phyloP scores from a whole-genome alignment of 768 basidiomycete genomes.

The Mycena latifolia region DNA sequence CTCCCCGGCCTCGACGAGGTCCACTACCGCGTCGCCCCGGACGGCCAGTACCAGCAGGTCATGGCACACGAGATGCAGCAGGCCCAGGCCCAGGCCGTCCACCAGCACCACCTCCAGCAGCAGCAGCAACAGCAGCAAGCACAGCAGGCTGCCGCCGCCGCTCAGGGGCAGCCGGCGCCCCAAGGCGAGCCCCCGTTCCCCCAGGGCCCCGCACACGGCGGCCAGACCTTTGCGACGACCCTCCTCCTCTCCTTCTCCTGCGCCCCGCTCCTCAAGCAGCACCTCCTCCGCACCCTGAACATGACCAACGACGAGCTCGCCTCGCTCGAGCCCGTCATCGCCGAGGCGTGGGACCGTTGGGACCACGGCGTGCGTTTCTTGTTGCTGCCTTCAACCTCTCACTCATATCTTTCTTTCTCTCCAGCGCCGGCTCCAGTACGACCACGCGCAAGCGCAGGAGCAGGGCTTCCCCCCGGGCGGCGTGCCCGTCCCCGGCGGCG shows the following conservation, averaged over 20 bases:
- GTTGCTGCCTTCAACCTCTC: conserved; percentile 15
- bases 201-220: conserved; percentile 66
- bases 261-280: conserved; percentile 79
- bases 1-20: conserved; percentile 67
- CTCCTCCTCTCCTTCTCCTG: conserved; percentile 83
- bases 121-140: conserved; percentile 1
- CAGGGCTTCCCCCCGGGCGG: conserved; percentile 24
- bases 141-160: too few species aligned
- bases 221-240: conserved; percentile 85
- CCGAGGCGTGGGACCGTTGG: conserved; percentile 91
- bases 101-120: conserved; percentile 33
- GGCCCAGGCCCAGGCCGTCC: conserved; percentile 47
- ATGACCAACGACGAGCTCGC: conserved; percentile 87
- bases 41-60: conserved; percentile 59
- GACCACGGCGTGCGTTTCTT: conserved; percentile 74
- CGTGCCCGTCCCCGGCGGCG: conserved; percentile 2
- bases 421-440: conserved; percentile 34
- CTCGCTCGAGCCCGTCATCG: conserved; percentile 82
- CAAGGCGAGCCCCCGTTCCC: conserved; percentile 72
- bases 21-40: conserved; percentile 69
- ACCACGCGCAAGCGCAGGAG: conserved; percentile 20
- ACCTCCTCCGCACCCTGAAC: conserved; percentile 76
- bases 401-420: too few species aligned
- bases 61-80: conserved; percentile 53
- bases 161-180: neutral